phyloP scores from a whole-genome alignment of 495 filamentous ascomycete genomes.

The Hypoxylon lenormandii region DNA sequence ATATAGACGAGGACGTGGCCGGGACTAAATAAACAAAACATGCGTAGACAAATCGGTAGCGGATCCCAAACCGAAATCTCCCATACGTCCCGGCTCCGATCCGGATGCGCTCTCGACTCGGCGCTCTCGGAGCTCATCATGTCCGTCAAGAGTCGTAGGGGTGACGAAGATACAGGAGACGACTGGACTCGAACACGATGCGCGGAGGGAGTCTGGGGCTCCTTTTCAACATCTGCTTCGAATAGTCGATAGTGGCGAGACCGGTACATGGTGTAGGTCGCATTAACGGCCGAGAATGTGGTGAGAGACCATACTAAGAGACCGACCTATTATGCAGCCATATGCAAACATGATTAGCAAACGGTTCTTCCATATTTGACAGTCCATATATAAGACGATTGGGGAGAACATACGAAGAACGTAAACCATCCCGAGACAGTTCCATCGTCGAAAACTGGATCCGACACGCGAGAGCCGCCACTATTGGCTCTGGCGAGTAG shows the following conservation, averaged over 20 bases:
- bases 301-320: conserved; percentile 76
- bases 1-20: conserved; percentile 89
- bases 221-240: conserved; percentile 79
- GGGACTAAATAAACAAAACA: conserved; percentile 93
- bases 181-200: conserved; percentile 91
- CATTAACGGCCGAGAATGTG: conserved; percentile 74
- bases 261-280: conserved; percentile 82
- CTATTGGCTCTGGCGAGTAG: conserved; percentile 83
- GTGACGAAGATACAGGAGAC: conserved; percentile 80
- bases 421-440: conserved; percentile 71
- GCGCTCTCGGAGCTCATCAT: conserved; percentile 71
- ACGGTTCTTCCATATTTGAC: background rate
- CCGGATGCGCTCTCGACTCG: conserved; percentile 83
- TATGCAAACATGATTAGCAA: conserved; percentile 15
- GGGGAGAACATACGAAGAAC: conserved; percentile 76
- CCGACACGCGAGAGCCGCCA: conserved; percentile 59
- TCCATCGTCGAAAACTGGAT: conserved; percentile 88
- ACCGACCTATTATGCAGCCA: conserved; percentile 65
- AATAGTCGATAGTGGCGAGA: conserved; percentile 92
- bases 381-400: background rate
- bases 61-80: conserved; percentile 95
- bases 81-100: conserved; percentile 90
- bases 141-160: conserved; percentile 78
- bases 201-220: conserved; percentile 84
- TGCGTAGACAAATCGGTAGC: conserved; percentile 78